A percentile compares a stretch with the other conserved stretches of the same genome.
Evolutionary conservation across 495 filamentous ascomycete species (phyloP).

Genomic region (Xylaria curta): DNA sequence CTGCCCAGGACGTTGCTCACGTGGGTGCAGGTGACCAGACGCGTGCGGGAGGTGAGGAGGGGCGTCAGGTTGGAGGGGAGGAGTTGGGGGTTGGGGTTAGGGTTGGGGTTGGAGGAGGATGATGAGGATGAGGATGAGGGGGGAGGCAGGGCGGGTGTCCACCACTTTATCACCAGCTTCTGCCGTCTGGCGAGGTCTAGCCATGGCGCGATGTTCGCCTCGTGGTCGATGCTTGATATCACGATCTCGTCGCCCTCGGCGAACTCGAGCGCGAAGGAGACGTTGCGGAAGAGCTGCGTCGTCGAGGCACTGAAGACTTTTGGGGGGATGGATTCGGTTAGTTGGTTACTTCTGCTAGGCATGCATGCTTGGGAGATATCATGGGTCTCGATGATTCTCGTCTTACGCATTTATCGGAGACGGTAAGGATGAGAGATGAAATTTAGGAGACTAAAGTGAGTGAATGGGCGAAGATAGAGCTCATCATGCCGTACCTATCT

Average conservation of each 20-base stretch:
- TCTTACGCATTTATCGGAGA: background rate
- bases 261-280: constrained; percentile 66
- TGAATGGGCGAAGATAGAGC: too few relatives aligned
- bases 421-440: background rate
- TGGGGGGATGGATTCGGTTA: constrained; percentile 5
- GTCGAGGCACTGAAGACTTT: constrained; percentile 70
- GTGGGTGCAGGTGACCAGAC: constrained; percentile 73
- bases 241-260: constrained; percentile 67
- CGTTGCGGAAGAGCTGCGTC: constrained; percentile 75
- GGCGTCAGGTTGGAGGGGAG: constrained; percentile 56
- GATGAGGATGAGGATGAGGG: background rate
- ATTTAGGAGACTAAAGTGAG: too few relatives aligned
- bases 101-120: background rate
- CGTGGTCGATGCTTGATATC: constrained; percentile 71
- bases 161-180: constrained; percentile 70
- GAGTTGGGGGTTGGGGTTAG: constrained; percentile 58
- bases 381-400: background rate
- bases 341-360: background rate
- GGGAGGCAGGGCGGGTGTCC: constrained; percentile 50
- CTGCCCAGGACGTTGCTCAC: constrained; percentile 73
- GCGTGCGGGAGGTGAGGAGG: constrained; percentile 64
- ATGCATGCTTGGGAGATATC: background rate
- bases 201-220: constrained; percentile 75
- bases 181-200: constrained; percentile 63
- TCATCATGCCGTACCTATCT: constrained; percentile 63